A percentile compares a stretch with the other conserved stretches of the same genome.
Conservation (phyloP, 306 rosid genomes). For the Hylodesmum podocarpum region DNA sequence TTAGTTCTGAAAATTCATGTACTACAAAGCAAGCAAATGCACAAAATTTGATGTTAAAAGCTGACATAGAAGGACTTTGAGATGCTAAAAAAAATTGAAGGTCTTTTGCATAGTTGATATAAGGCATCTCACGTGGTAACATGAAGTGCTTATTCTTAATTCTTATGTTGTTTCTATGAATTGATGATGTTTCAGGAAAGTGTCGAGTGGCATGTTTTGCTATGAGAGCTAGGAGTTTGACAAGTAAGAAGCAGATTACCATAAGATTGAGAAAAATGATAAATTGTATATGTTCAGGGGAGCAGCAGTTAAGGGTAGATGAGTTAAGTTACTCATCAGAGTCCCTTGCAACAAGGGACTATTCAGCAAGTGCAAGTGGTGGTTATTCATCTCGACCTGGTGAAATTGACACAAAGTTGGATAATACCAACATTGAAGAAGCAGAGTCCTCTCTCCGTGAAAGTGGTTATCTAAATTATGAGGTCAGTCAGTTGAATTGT, state of each 20-base stretch:
- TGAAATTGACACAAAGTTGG: slow-evolving; percentile 63
- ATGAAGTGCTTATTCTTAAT: slow-evolving; percentile 26
- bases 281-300: slow-evolving; percentile 74
- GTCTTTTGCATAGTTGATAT: slow-evolving; percentile 1
- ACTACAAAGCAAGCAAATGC: background rate
- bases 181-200: slow-evolving; percentile 41
- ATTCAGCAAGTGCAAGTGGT: slow-evolving; percentile 94
- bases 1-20: slow-evolving; percentile 12
- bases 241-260: slow-evolving; percentile 37
- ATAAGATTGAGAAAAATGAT: slow-evolving; percentile 58
- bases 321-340: slow-evolving; percentile 74
- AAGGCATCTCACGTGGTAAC: background rate
- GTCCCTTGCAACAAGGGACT: slow-evolving; percentile 87
- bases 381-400: slow-evolving; percentile 78
- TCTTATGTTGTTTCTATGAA: slow-evolving; percentile 9
- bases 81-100: background rate
- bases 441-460: slow-evolving; percentile 92
- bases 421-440: slow-evolving; percentile 87
- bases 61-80: background rate
- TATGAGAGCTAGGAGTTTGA: slow-evolving; percentile 64
- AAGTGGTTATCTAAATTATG: slow-evolving; percentile 89
- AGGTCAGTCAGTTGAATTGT: too few species aligned
- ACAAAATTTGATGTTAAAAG: slow-evolving; percentile 8
- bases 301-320: slow-evolving; percentile 59
- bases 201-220: slow-evolving; percentile 47